Evolutionary conservation across 148 eudicot genomes (phyloP).

Genomic region (Nepenthes gracilis): DNA sequence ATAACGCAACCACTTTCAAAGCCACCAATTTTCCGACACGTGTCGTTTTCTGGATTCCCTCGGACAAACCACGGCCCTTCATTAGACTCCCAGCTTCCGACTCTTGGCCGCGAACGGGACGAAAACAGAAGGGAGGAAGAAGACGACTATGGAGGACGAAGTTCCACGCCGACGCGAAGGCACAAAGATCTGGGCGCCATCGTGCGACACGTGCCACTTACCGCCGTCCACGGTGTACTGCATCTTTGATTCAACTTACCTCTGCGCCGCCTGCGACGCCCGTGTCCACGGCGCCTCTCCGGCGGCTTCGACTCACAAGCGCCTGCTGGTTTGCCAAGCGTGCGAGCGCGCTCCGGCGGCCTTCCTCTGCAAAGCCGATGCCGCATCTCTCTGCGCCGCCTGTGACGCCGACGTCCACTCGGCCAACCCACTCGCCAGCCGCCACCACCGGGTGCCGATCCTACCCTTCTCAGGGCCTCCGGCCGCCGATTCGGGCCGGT

Average conservation of each 20-base stretch:
- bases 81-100: slow-evolving; percentile 8
- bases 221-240: slow-evolving; percentile 55
- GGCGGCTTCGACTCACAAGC: slow-evolving; percentile 42
- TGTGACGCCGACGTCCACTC: slow-evolving; percentile 87
- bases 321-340: slow-evolving; percentile 72
- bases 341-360: slow-evolving; percentile 84
- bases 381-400: slow-evolving; percentile 71
- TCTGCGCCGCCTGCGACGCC: slow-evolving; percentile 52
- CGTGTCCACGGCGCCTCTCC: slow-evolving; percentile 41
- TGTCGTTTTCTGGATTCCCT: slow-evolving; percentile 35
- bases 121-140: neutral
- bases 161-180: slow-evolving; percentile 4
- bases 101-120: neutral
- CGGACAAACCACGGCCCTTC: slow-evolving; percentile 12
- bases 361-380: slow-evolving; percentile 79
- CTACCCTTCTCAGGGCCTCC: slow-evolving; percentile 24
- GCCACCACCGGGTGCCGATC: slow-evolving; percentile 83
- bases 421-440: slow-evolving; percentile 77
- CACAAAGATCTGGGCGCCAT: slow-evolving; percentile 28
- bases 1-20: slow-evolving; percentile 19
- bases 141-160: slow-evolving; percentile 42
- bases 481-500: neutral
- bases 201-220: slow-evolving; percentile 52
- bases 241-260: slow-evolving; percentile 48
- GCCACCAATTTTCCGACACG: slow-evolving; percentile 42